Evolutionary conservation across 805 yeast genomes (phyloP).

Genomic region (Yamadazyma sp.): DNA sequence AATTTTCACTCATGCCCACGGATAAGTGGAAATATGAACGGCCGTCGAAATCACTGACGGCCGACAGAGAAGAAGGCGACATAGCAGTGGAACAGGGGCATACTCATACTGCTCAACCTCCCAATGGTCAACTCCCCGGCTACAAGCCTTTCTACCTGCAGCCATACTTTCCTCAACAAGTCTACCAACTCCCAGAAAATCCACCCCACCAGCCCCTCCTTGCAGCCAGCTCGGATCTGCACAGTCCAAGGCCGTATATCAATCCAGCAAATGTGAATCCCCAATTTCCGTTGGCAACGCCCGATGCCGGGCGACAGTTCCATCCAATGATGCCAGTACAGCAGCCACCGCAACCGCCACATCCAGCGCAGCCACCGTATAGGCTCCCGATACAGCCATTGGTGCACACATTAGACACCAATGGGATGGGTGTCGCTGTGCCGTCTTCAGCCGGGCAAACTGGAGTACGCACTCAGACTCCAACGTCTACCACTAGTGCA

Average conservation of each 20-base stretch:
- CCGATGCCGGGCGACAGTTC: not conserved
- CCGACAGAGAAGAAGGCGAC: too few relatives aligned
- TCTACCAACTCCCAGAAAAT: not conserved
- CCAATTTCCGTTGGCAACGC: too few relatives aligned
- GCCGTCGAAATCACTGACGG: too few relatives aligned
- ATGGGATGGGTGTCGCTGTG: too few relatives aligned
- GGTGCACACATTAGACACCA: not conserved
- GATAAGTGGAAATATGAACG: too few relatives aligned
- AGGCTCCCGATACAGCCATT: not conserved
- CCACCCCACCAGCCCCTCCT: not conserved
- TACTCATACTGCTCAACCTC: too few relatives aligned
- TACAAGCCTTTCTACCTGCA: constrained; percentile 3
- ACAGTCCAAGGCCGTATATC: not conserved
- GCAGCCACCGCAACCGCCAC: too few relatives aligned
- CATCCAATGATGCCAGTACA: not conserved
- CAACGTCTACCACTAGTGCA: not conserved
- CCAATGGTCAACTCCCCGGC: not conserved
- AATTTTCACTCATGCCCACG: too few relatives aligned
- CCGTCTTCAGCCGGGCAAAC: too few relatives aligned
- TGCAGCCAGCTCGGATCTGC: not conserved
- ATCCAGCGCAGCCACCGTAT: not conserved
- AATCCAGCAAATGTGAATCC: too few relatives aligned
- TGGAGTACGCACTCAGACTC: too few relatives aligned
- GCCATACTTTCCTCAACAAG: constrained; percentile 1
- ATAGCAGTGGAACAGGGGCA: too few relatives aligned